These are phyloP conservation scores for Trichophyton rubrum DNA, from an alignment of 2,329 filamentous ascomycete species.

Conservation along the genomic window DNA sequence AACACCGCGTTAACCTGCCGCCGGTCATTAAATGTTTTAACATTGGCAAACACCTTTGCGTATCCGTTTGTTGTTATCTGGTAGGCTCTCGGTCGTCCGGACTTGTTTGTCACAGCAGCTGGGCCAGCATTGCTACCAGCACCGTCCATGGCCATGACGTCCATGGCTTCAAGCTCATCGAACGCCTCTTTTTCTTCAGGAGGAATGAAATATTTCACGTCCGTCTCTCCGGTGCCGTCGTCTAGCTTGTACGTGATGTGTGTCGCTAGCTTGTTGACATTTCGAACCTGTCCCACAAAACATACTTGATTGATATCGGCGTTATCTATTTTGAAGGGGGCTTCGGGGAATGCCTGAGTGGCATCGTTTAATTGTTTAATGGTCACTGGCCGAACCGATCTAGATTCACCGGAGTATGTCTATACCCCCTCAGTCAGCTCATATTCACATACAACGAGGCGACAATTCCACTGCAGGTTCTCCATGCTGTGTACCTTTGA, in stretches of 20 bases:
- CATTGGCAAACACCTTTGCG: constrained; percentile 70
- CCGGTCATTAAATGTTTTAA: constrained; percentile 77
- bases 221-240: constrained; percentile 84
- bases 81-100: constrained; percentile 29
- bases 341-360: constrained; percentile 58
- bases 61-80: constrained; percentile 62
- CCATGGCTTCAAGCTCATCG: constrained; percentile 38
- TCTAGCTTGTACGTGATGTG: constrained; percentile 89
- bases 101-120: constrained; percentile 14
- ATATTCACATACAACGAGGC: neutral
- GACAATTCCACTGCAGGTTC: neutral
- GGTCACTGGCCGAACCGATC: constrained; percentile 76
- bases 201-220: constrained; percentile 47
- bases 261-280: constrained; percentile 72
- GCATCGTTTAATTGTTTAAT: constrained; percentile 89
- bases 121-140: constrained; percentile 20
- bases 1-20: constrained; percentile 67
- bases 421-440: constrained; percentile 29
- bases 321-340: constrained; percentile 74
- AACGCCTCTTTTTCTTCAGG: constrained; percentile 38
- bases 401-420: constrained; percentile 44
- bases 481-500: constrained; percentile 30
- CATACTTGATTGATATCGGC: constrained; percentile 61
- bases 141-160: constrained; percentile 23
- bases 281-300: constrained; percentile 81